Base-by-base conservation (phyloP, 2,329 filamentous ascomycete genomes). In the Pseudopyrenochaeta lycopersici region DNA sequence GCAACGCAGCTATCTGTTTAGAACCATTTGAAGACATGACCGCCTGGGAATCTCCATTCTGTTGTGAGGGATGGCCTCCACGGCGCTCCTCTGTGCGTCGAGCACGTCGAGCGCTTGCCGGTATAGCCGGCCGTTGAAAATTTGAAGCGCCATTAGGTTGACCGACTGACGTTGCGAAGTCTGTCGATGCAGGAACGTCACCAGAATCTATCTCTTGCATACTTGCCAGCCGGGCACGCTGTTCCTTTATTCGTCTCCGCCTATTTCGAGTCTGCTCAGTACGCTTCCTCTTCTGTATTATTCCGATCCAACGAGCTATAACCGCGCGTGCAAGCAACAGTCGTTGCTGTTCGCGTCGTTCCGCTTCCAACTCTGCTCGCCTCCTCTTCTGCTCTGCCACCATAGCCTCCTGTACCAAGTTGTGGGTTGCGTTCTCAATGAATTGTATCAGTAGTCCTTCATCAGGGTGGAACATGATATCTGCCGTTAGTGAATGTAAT, bases 381-480 rank as follows among this genome's bases (percentile, higher is more conserved):
- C 74, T 67, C 49, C 76, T 68, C 54, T 71, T 67, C 46, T 77
- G 69, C 49, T 64, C 70, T 10, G 73, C 65, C 31, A 75, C 52
- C 44, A 74, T 52, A 41, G 70, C 71, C 30, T 71, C 64, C 2
- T 66, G 62, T n/a, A 78, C 71, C 10, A 77, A 66, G 10, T 70
- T 66, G 4, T 66, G 61, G 20, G 76, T 67, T 41, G 65, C 62
- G 40, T 75, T 77, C 38, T 81, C 77, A 21, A 82, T 61, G 50
- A 75, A 81, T 49, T 82, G 79, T 49, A 76, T 67, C 31, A 82
- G 59, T 17, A 81, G 64, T n/a, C 80, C 80, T 1, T 69, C 60
- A n/a, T 65, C 62, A 0, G 68, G 64, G 27, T 76, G 69, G 1
- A 75, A 61, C n/a, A 78, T 68, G 14, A 81, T 43, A 38, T 74